These are phyloP conservation scores for rapeseed (Brassica napus) DNA, from an alignment of 345 rosid genomes.

Conservation along the genomic window DNA sequence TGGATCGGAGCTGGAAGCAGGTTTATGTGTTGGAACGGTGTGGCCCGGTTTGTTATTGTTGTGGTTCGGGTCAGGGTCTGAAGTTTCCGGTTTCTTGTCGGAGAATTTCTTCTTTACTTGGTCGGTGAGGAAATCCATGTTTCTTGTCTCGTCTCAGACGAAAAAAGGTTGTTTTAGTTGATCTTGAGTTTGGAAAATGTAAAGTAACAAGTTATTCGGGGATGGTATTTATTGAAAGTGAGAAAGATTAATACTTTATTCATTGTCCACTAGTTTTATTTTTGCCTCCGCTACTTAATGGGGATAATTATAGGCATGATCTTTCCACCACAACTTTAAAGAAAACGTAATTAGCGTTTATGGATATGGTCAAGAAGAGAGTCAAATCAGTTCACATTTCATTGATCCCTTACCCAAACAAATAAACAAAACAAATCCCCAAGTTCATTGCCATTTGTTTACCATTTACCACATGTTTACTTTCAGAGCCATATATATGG, in stretches of 20 bases:
- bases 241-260: not conserved
- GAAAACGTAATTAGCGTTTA: not conserved
- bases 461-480: not conserved
- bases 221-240: conserved; percentile 20
- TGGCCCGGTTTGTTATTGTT: conserved; percentile 31
- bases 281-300: conserved; percentile 9
- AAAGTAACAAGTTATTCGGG: not conserved
- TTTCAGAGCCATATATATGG: not conserved
- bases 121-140: conserved; percentile 41
- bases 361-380: not conserved
- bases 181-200: conserved; percentile 16
- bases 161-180: not conserved
- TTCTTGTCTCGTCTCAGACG: not conserved
- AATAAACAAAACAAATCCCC: not conserved
- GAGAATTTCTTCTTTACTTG: conserved; percentile 42
- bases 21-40: conserved; percentile 23
- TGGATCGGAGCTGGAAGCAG: conserved; percentile 27
- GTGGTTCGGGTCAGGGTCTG: conserved; percentile 27
- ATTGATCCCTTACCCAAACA: not conserved
- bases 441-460: not conserved
- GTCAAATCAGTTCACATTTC: not conserved
- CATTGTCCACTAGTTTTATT: conserved; percentile 31
- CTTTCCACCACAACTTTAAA: not conserved
- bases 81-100: conserved; percentile 32
- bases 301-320: not conserved